These are phyloP conservation scores for Pisolithus orientalis DNA, from an alignment of 768 basidiomycete species.

Conservation along the genomic window DNA sequence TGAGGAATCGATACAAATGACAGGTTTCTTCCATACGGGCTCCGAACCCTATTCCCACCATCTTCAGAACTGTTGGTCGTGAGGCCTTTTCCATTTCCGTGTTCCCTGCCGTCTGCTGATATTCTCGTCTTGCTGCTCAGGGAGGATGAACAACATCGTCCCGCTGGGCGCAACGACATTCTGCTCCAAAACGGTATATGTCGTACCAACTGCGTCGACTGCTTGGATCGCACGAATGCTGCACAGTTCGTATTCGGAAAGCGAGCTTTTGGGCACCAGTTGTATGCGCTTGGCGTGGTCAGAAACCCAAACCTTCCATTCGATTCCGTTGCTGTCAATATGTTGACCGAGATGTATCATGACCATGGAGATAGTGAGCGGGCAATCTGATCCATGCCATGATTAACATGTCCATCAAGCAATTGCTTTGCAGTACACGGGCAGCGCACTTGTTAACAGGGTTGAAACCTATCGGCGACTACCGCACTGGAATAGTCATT, in stretches of 20 bases:
- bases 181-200: constrained; percentile 88
- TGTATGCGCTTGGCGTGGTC: constrained; percentile 90
- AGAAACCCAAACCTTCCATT: constrained; percentile 81
- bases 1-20: constrained; percentile 86
- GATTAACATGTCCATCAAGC: constrained; percentile 38
- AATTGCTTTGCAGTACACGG: constrained; percentile 93
- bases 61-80: constrained; percentile 39
- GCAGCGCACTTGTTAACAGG: constrained; percentile 91
- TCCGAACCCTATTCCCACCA: constrained; percentile 76
- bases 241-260: constrained; percentile 97
- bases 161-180: constrained; percentile 56
- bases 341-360: constrained; percentile 98
- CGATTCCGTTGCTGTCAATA: constrained; percentile 92
- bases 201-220: constrained; percentile 95
- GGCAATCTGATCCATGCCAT: background rate
- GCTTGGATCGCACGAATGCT: constrained; percentile 92
- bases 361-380: constrained; percentile 90
- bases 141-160: constrained; percentile 20
- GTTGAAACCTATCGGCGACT: constrained; percentile 94
- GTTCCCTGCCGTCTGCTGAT: background rate
- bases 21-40: constrained; percentile 94
- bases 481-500: constrained; percentile 97
- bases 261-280: constrained; percentile 88
- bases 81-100: constrained; percentile 2
- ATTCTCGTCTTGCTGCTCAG: constrained; percentile 12